Evolutionary conservation across 108 stramenopile genomes (phyloP), one percentile per base, ranked within the genome.

Genomic region (Cyclotella kingstonii): DNA sequence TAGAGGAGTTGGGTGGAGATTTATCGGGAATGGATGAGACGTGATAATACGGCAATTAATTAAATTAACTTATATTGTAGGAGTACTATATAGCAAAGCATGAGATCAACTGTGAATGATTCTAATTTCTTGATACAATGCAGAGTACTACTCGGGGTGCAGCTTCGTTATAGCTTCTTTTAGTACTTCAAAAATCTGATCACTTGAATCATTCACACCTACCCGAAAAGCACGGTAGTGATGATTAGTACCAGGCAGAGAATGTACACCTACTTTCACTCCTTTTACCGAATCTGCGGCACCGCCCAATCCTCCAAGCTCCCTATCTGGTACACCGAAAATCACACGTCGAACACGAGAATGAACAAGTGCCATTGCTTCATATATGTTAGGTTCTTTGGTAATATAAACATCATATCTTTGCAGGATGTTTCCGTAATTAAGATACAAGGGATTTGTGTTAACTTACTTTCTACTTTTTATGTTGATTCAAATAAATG

Each of bases 241-340:
- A 74, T 91, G 90, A 59, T 91, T 91, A 19, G 87, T 91, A 7
- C 84, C 83, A n/a, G 86, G 85, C 41, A 91, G 66, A 47, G 38
- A 54, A 54, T 91, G 86, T 8, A 91, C 75, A 17, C 62, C 66
- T 12, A 40, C 47, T 33, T 28, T 25, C 8, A 33, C 15, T 17
- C 51, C 59, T n/a, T 54, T 29, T 26, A 36, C 33, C 26, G 70
- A 38, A 45, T 53, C 25, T 22, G 55, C 35, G 15, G 39, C 62
- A 12, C 77, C 81, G 46, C 74, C 79, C 12, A 80, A 39, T 23
- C 79, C 74, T 41, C 79, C 79, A 54, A 66, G 58, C 26, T 65
- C 47, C 18, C 52, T 54, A 54, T 80, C 46, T 28, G 45, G 40
- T 11, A 71, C 41, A 15, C 69, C 83, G 75, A 84, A 88, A 10